Evolutionary conservation across 2,329 filamentous ascomycete species (phyloP), one percentile per base, ranked within the genome.

Genomic region (Monosporascus sp.): DNA sequence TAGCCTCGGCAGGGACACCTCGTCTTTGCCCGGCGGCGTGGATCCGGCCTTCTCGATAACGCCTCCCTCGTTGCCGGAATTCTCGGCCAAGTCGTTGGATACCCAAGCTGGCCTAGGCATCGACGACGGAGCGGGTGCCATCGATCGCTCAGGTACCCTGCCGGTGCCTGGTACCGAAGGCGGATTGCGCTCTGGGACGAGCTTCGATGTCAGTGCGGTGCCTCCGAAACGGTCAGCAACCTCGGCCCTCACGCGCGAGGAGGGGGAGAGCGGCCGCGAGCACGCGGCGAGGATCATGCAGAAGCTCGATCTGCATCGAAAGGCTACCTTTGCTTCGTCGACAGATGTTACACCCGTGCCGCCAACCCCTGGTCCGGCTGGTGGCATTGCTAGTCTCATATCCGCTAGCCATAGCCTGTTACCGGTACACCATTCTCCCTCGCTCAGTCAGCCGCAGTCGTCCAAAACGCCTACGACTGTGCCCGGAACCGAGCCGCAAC

Each of bases 11-110:
- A 74, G 78, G 49, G 77, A 77, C 48, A 75, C 68, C 52, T 72
- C 70, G 22, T 68, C 74, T 2, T 66, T 79, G 5, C 71, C 76
- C 5, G 78, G 79, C 24, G 75, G 76, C 24, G 65, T 79, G 47
- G 86, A 87, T 63, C 85, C 92, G 51, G 94, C 94, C 14, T 99
- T 97, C 72, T 88, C 92, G 7, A 95, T 99, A 60, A 94, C 89
- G 3, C 88, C 91, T 8, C 90, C 94, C 15, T 85, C 88, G 31
- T 86, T 92, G 6, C 89, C 91, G 0, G 93, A 97, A 67, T 97
- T 97, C 67, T 91, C 93, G 5, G 90, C 91, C 20, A 92, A 89
- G 65, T 76, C 80, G 7, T 76, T 85, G 5, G 89, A 94, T 59
- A 82, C 86, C 20, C 80, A 90, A 51, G 43, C n/a, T 14, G 43